Percentiles rank a stretch among this genome's conserved stretches.
These are phyloP conservation scores for Protomyces gravidus DNA, from an alignment of 1,139 yeast genomes.

Conservation along the genomic window DNA sequence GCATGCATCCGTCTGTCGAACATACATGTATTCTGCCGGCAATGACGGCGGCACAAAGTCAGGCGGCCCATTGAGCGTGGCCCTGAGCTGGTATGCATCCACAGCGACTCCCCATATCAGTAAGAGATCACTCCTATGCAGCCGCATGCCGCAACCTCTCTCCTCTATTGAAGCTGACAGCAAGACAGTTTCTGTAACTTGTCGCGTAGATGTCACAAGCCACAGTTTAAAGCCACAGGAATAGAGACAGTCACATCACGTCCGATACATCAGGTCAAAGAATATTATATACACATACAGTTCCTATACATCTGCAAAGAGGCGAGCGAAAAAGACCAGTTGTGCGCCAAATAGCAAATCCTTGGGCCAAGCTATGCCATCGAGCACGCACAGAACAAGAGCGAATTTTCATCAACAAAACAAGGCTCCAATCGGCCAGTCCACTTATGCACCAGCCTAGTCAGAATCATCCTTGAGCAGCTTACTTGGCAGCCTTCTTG, in stretches of 20 bases:
- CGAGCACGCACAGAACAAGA: too few species aligned
- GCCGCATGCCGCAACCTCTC: background rate
- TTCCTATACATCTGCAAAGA: background rate
- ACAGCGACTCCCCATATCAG: background rate
- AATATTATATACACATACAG: background rate
- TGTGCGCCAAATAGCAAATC: too few species aligned
- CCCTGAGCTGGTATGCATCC: slow-evolving; percentile 12
- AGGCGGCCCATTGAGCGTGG: slow-evolving; percentile 9
- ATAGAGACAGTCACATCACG: background rate
- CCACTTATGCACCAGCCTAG: too few species aligned
- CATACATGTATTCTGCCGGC: slow-evolving; percentile 1
- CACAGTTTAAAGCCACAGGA: background rate
- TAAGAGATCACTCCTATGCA: background rate
- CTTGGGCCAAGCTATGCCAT: too few species aligned
- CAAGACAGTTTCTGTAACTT: background rate
- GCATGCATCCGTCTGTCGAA: background rate
- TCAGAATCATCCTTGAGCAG: too few species aligned
- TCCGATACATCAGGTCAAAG: background rate
- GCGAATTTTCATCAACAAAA: too few species aligned
- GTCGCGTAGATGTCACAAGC: background rate
- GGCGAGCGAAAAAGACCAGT: too few species aligned
- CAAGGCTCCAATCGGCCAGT: too few species aligned
- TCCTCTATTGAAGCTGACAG: too few species aligned
- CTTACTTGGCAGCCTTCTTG: slow-evolving; percentile 19
- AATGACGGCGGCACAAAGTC: slow-evolving; percentile 8